Conservation (phyloP, 768 basidiomycete species). For the Mrakia blollopis region DNA sequence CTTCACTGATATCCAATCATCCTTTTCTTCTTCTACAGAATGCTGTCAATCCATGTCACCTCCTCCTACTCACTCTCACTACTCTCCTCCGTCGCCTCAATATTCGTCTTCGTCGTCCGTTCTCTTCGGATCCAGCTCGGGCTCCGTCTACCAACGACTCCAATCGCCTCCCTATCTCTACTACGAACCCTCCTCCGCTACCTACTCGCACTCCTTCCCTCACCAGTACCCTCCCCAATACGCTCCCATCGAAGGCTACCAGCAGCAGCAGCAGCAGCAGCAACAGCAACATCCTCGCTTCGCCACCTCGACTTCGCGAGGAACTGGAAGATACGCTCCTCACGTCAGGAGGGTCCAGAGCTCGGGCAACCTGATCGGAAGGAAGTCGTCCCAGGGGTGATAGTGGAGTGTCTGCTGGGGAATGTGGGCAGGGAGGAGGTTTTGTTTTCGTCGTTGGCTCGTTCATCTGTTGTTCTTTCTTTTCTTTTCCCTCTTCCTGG, state of each 20-base stretch:
- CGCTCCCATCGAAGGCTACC: neutral
- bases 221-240: neutral
- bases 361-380: neutral
- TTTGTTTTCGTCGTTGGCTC: neutral
- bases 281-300: neutral
- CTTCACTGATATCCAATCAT: neutral
- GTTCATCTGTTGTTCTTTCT: neutral
- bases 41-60: neutral
- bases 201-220: neutral
- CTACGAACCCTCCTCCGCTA: neutral
- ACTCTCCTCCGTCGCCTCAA: neutral
- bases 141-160: neutral
- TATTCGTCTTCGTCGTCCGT: neutral
- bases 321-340: no score
- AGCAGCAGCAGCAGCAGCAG: no score
- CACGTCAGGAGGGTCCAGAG: conserved; percentile 12
- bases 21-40: neutral
- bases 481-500: neutral
- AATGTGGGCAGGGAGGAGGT: neutral
- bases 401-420: neutral
- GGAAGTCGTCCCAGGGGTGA: neutral
- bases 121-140: neutral
- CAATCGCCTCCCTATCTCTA: neutral
- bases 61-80: neutral
- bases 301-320: neutral